Percentiles rank a stretch among this genome's conserved stretches.
Conservation (phyloP, 169 alveolate genomes). For the Eimeria necatrix region DNA sequence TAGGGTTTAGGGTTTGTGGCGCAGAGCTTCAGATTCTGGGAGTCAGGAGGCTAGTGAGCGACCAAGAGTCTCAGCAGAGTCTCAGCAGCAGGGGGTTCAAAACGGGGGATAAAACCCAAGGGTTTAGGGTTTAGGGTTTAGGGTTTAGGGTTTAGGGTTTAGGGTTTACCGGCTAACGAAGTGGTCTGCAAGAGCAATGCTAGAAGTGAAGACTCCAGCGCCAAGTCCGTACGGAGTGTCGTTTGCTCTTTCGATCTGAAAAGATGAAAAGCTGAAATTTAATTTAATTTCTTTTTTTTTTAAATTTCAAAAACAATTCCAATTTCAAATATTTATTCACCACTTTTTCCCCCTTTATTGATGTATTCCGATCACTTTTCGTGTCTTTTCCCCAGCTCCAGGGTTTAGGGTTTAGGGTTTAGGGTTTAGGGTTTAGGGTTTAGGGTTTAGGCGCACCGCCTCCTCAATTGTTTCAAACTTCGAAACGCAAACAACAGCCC, state of each 20-base stretch:
- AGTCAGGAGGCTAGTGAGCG: no score
- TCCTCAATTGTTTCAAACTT: slow-evolving; percentile 78
- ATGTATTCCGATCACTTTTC: not conserved
- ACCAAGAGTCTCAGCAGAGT: no score
- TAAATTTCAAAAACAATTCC: no score
- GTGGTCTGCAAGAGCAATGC: slow-evolving; percentile 86
- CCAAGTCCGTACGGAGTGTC: slow-evolving; percentile 92
- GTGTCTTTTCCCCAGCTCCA: not conserved
- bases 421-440: not conserved
- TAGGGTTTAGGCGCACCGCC: slow-evolving; percentile 15
- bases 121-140: slow-evolving; percentile 47
- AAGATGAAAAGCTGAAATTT: slow-evolving; percentile 20
- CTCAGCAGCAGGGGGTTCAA: no score
- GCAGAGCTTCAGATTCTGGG: no score
- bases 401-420: no score
- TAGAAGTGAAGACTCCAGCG: slow-evolving; percentile 89
- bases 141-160: slow-evolving; percentile 82
- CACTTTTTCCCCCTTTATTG: not conserved
- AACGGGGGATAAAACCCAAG: not conserved
- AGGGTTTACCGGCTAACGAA: slow-evolving; percentile 77
- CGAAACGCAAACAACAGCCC: slow-evolving; percentile 70
- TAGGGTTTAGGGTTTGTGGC: not conserved
- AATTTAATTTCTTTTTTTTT: not conserved
- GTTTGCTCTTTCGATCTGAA: slow-evolving; percentile 92
- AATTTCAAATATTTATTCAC: no score